Conservation (phyloP, 139 green algal genomes). For the Picochlorum sp. region DNA sequence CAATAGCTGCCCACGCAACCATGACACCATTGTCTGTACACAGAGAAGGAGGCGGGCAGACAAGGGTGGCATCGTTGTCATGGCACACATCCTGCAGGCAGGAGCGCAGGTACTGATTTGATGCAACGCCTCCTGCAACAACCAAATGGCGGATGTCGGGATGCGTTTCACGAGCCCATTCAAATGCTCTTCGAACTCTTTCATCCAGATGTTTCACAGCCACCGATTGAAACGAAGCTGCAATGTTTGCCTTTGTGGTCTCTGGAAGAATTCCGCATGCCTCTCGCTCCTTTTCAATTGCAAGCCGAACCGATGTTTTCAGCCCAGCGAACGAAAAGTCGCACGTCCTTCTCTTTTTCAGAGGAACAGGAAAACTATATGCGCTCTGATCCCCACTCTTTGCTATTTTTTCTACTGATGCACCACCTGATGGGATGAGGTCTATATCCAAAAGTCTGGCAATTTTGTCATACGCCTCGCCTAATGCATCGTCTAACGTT, state of each 20-base stretch:
- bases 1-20: constrained; percentile 92
- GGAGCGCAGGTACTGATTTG: constrained; percentile 68
- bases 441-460: constrained; percentile 84
- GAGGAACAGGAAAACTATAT: constrained; percentile 64
- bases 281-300: constrained; percentile 38
- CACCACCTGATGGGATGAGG: constrained; percentile 63
- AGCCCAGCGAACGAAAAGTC: constrained; percentile 95
- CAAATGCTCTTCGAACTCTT: constrained; percentile 34
- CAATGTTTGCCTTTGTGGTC: constrained; percentile 75
- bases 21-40: constrained; percentile 99
- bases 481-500: constrained; percentile 81
- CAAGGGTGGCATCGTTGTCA: constrained; percentile 44
- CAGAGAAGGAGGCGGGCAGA: constrained; percentile 69
- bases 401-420: constrained; percentile 71
- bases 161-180: constrained; percentile 53
- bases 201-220: constrained; percentile 82
- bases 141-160: constrained; percentile 56
- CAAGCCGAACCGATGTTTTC: constrained; percentile 78
- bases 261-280: not conserved
- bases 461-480: constrained; percentile 77
- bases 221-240: constrained; percentile 83
- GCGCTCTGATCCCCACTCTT: constrained; percentile 47
- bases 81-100: constrained; percentile 40
- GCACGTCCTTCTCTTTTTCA: constrained; percentile 61
- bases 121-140: constrained; percentile 88